Conservation (phyloP, 2,329 filamentous ascomycete species). For the Paecilomyces niveus region DNA sequence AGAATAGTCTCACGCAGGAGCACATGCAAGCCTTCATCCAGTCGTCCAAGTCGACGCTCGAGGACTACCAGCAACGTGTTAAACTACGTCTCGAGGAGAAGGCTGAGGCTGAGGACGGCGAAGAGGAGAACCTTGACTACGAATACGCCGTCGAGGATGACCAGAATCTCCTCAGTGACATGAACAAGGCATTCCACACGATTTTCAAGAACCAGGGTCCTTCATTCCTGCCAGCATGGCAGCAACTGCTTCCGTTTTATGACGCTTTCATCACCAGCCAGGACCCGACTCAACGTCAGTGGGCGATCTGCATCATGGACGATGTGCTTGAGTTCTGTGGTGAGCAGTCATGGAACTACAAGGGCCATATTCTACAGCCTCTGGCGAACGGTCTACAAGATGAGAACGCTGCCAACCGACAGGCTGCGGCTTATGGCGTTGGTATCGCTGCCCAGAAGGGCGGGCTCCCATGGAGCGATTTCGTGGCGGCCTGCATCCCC, state of each 20-base stretch:
- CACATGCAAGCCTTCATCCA: slow-evolving; percentile 87
- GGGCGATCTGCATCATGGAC: slow-evolving; percentile 98
- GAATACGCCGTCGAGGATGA: slow-evolving; percentile 94
- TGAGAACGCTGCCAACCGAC: slow-evolving; percentile 79
- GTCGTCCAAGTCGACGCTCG: slow-evolving; percentile 73
- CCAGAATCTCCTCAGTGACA: slow-evolving; percentile 90
- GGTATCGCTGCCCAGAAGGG: slow-evolving; percentile 93
- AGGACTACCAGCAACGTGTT: slow-evolving; percentile 89
- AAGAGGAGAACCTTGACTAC: slow-evolving; percentile 80
- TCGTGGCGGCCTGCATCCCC: slow-evolving; percentile 71
- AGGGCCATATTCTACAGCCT: slow-evolving; percentile 77
- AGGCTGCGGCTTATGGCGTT: slow-evolving; percentile 92
- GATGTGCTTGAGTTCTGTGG: slow-evolving; percentile 97
- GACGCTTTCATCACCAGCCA: slow-evolving; percentile 70
- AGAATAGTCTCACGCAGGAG: slow-evolving; percentile 66
- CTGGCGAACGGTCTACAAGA: slow-evolving; percentile 82
- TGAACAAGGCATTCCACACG: slow-evolving; percentile 99
- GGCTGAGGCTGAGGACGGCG: slow-evolving; percentile 76
- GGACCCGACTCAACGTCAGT: slow-evolving; percentile 90
- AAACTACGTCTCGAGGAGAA: slow-evolving; percentile 76
- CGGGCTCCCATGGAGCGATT: slow-evolving; percentile 78
- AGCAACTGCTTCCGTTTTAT: slow-evolving; percentile 77
- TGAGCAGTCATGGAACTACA: slow-evolving; percentile 77
- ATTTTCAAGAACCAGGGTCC: slow-evolving; percentile 95
- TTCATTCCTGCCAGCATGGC: slow-evolving; percentile 80